phyloP scores from a whole-genome alignment of 768 basidiomycete species.

The Russula abietina region DNA sequence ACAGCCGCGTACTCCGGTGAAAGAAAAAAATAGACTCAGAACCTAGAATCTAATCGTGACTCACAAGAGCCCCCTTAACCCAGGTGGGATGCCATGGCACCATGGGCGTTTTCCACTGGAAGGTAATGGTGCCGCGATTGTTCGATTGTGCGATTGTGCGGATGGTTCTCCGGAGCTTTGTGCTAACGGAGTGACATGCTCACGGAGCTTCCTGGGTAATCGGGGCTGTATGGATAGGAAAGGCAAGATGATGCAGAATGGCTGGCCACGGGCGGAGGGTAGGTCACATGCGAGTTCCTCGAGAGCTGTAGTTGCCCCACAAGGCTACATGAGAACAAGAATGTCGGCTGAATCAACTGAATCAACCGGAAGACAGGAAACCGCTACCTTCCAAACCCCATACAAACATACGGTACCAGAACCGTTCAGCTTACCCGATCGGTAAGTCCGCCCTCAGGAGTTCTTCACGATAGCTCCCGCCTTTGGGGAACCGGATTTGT shows the following conservation, averaged over 20 bases:
- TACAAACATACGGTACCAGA: too few relatives aligned
- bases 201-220: conserved; percentile 1
- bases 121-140: conserved; percentile 5
- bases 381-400: too few relatives aligned
- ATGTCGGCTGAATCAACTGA: conserved; percentile 4
- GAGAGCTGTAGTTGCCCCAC: conserved; percentile 1
- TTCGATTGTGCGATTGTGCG: not conserved
- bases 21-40: not conserved
- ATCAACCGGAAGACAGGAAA: conserved; percentile 10
- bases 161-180: conserved; percentile 13
- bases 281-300: conserved; percentile 6
- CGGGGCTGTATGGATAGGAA: not conserved
- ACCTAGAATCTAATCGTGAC: conserved; percentile 7
- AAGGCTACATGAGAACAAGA: conserved; percentile 14
- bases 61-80: conserved; percentile 3
- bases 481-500: not conserved
- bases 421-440: not conserved
- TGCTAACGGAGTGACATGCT: not conserved
- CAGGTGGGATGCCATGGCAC: not conserved
- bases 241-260: not conserved
- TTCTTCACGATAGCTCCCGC: not conserved
- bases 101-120: conserved; percentile 8
- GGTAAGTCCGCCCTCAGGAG: not conserved
- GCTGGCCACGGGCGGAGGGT: not conserved
- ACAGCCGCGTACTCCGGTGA: conserved; percentile 5